Conservation (phyloP, 768 basidiomycete genomes). For the Scleroderma citrinum region DNA sequence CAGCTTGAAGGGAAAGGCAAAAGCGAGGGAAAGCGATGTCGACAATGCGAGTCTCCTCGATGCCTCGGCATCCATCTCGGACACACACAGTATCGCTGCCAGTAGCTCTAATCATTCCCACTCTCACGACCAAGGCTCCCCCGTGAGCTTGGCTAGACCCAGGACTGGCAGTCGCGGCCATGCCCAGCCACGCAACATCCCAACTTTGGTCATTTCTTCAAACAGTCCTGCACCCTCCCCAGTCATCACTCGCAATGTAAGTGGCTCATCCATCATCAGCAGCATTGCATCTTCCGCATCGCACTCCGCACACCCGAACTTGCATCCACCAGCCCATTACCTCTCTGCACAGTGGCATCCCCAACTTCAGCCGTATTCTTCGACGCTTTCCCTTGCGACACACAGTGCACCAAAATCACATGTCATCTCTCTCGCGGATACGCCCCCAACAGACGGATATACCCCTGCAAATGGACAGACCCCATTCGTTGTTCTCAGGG, state of each 20-base stretch:
- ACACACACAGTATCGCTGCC: slow-evolving; percentile 23
- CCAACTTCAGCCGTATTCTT: slow-evolving; percentile 3
- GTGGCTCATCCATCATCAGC: slow-evolving; percentile 15
- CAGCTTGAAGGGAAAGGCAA: slow-evolving; percentile 5
- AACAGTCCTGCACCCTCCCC: slow-evolving; percentile 11
- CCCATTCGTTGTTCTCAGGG: slow-evolving; percentile 49
- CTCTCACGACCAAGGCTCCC: slow-evolving; percentile 13
- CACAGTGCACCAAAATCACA: neutral
- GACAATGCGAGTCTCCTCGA: slow-evolving; percentile 22
- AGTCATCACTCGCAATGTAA: slow-evolving; percentile 12
- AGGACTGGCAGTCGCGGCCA: neutral
- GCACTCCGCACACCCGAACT: slow-evolving; percentile 2
- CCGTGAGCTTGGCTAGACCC: neutral
- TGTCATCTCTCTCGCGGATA: slow-evolving; percentile 2
- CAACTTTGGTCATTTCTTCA: slow-evolving; percentile 23
- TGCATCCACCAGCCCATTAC: slow-evolving; percentile 10
- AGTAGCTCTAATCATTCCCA: slow-evolving; percentile 19
- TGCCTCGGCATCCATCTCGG: slow-evolving; percentile 17
- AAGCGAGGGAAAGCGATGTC: slow-evolving; percentile 17
- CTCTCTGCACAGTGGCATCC: slow-evolving; percentile 25
- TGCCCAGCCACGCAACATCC: slow-evolving; percentile 11
- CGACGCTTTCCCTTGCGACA: slow-evolving; percentile 1
- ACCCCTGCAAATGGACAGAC: slow-evolving; percentile 57
- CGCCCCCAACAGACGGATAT: slow-evolving; percentile 7
- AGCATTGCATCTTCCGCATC: slow-evolving; percentile 19